Conservation (phyloP, 495 filamentous ascomycete genomes). For the Xylaria cubensis region DNA sequence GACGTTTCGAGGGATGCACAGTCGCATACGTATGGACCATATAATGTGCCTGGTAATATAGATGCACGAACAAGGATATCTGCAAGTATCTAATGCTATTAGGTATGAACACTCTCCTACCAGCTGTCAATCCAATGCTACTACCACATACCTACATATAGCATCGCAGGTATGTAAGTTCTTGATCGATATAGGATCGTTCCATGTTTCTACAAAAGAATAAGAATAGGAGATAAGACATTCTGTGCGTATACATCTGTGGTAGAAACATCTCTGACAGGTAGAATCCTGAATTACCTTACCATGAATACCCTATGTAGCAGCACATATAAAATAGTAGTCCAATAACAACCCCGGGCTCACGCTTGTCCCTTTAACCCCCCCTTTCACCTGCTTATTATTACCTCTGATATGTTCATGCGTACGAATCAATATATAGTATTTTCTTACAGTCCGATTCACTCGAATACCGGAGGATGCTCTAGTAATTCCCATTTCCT, state of each 20-base stretch:
- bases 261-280: neutral
- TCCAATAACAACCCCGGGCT: neutral
- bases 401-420: neutral
- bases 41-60: slow-evolving; percentile 14
- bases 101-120: slow-evolving; percentile 1
- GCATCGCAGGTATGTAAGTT: neutral
- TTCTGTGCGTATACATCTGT: neutral
- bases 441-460: neutral
- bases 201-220: neutral
- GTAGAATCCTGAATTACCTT: neutral
- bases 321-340: neutral
- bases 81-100: neutral
- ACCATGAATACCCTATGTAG: neutral
- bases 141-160: neutral
- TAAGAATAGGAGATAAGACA: neutral
- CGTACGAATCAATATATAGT: neutral
- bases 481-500: slow-evolving; percentile 9
- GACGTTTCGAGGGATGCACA: slow-evolving; percentile 3
- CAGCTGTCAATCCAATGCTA: neutral
- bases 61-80: slow-evolving; percentile 7
- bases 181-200: neutral
- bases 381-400: neutral
- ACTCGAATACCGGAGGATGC: slow-evolving; percentile 18
- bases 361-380: neutral
- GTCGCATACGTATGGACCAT: neutral